Base-by-base conservation (phyloP, 2,329 filamentous ascomycete genomes). In the Fusarium sp. region DNA sequence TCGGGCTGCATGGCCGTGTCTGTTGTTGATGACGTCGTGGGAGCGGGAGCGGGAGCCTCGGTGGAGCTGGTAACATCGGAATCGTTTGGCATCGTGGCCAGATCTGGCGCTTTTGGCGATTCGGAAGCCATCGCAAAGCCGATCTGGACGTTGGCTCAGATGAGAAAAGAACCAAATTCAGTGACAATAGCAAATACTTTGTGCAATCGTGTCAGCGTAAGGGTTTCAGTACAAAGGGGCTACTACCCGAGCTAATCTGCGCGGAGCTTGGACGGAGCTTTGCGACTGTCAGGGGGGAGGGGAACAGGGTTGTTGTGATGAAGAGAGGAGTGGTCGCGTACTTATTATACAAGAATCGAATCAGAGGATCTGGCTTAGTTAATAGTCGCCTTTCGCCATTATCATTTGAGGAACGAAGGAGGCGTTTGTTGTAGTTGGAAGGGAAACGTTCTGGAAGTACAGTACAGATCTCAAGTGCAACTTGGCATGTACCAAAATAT, bases 21-120 rank as follows among this genome's bases (percentile, higher is more conserved):
- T 47, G 53, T 57, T 55, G 51, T 45, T 53, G 71, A 65, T 70
- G 70, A 68, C 59, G 73, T 75, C 64, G 73, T 43, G 52, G 62
- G 45, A 48, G 59, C 47, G 44, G 62, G 45, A 48, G 59, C 47
- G 44, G 65, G 39, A 52, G 68, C 54, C 47, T 69, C 54, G 54
- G 69, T 58, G 49, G 66, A 64, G 54, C 55, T 56, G 57, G 58
- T 41, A 62, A 66, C 52, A 56, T 71, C 71, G 56, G 60, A 32
- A 59, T 76, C 75, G 59, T 77, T 76, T 32, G 82, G 80, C 75
- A 81, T 79, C 60, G 78, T 70, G 49, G 80, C 79, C 68, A 80
- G 78, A 67, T 80, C 81, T 72, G 78, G 76, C 53, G 79, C 72
- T 62, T 74, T 75, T 51, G 75, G 69, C 56, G 71, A 66, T 72